Percentiles rank a stretch among this genome's conserved stretches.
phyloP scores from a whole-genome alignment of 345 rosid species.

The Murraya koenigii region DNA sequence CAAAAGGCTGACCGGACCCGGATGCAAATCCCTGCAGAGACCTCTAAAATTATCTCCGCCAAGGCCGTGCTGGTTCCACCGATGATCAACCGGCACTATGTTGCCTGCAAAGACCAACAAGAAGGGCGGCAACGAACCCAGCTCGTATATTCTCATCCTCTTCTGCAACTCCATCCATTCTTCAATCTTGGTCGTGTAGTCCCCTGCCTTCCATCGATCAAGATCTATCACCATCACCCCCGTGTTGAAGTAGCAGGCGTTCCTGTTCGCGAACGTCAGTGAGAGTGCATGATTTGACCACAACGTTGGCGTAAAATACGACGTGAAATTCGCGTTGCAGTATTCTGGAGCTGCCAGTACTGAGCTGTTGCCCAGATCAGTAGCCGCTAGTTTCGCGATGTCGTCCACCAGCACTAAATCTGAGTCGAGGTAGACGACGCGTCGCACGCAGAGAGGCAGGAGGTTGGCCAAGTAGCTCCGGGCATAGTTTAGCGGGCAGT shows the following conservation, averaged over 20 bases:
- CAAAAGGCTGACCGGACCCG: constrained; percentile 60
- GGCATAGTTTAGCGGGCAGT: constrained; percentile 88
- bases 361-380: constrained; percentile 48
- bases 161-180: constrained; percentile 91
- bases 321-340: constrained; percentile 90
- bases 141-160: constrained; percentile 63
- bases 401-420: constrained; percentile 89
- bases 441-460: constrained; percentile 70
- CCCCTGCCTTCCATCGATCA: constrained; percentile 72
- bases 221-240: constrained; percentile 96
- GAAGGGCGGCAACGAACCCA: constrained; percentile 83
- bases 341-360: constrained; percentile 92
- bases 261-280: constrained; percentile 54
- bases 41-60: constrained; percentile 66
- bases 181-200: constrained; percentile 64
- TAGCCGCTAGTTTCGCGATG: constrained; percentile 68
- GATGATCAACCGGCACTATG: constrained; percentile 67
- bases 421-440: constrained; percentile 87
- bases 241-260: constrained; percentile 74
- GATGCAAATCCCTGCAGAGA: constrained; percentile 53
- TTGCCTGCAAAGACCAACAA: constrained; percentile 67
- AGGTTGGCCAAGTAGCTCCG: constrained; percentile 77
- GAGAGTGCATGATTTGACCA: constrained; percentile 76
- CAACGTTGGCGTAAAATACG: constrained; percentile 66
- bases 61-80: constrained; percentile 82